Base-by-base conservation (phyloP, 2,329 filamentous ascomycete species). In the Pseudopithomyces chartarum region DNA sequence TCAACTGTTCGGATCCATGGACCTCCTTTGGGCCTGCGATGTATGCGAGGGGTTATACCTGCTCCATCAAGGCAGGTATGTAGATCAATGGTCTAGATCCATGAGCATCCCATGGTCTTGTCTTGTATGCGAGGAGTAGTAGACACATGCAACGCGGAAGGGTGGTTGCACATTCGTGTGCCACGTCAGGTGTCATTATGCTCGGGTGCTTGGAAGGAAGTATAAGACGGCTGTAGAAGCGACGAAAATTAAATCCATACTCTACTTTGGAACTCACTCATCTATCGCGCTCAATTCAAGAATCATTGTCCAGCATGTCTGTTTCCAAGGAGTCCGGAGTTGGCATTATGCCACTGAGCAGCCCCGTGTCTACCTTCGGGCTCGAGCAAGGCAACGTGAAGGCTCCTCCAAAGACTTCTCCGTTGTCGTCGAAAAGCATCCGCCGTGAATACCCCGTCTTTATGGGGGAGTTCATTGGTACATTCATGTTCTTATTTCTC, bases 401-500 rank as follows among this genome's bases (percentile, higher is more conserved):
- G n/a, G n/a, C 26, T 29, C 26, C 26, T 29, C 26, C 26, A n/a
- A n/a, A n/a, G n/a, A n/a, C 47, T n/a, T 22, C 34, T 36, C 47
- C 47, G 4, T 36, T 50, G 3, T 23, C 34, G 20, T 20, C 34
- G 23, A 51, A 51, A 15, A n/a, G 36, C 38, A 42, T 51, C 15
- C 48, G 23, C 38, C 48, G 42, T 42, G 48, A 51, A 33, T 51
- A 42, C 23, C 48, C 48, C 11, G 48, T 51, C 38, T 51, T 51
- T 29, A 33, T 51, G 11, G 48, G 48, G 17, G 48, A 51, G n/a
- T 51, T 51, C 38, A 33, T 51, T 26, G 38, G 48, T 11, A 51
- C 48, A 1, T 51, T 51, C 23, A 22, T 51, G 38, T 51, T 43
- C 15, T 26, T 51, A 17, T 51, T 51, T n/a, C 36, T 51, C 32